Evolutionary conservation across 2,329 filamentous ascomycete species (phyloP).

Genomic region (Phyllosticta citrichinensis): DNA sequence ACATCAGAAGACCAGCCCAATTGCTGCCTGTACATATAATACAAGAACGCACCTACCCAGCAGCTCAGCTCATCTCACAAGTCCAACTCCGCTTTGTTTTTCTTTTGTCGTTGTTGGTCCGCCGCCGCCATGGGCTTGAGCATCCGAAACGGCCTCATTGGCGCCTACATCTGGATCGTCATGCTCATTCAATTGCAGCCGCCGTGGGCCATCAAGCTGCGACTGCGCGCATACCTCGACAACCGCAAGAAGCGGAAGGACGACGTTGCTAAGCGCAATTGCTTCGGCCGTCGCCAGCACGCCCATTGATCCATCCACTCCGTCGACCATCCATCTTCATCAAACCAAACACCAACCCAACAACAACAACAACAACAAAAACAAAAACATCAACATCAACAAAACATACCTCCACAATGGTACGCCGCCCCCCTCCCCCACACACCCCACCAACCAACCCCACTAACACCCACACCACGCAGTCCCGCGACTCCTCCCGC

Average conservation of each 20-base stretch:
- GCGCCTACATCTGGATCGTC: conserved; percentile 6
- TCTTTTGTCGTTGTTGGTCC: background rate
- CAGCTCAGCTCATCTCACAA: background rate
- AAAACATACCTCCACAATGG: background rate
- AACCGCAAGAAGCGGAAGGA: conserved; percentile 4
- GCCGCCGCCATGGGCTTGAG: background rate
- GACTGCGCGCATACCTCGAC: conserved; percentile 6
- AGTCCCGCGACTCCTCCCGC: conserved; percentile 62
- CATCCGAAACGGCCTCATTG: conserved; percentile 5
- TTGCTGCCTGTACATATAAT: background rate
- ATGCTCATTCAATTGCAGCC: conserved; percentile 8
- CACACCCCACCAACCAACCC: conserved; percentile 1
- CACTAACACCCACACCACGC: conserved; percentile 10
- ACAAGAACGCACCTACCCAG: background rate
- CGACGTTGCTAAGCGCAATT: background rate
- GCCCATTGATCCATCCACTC: background rate
- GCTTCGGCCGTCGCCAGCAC: background rate
- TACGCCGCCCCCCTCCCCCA: background rate
- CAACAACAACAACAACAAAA: background rate
- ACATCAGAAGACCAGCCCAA: background rate
- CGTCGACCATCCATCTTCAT: background rate
- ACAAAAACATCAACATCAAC: background rate
- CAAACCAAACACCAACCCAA: background rate
- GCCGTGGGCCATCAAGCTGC: conserved; percentile 3
- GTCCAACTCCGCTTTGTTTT: background rate